phyloP scores from a whole-genome alignment of 768 basidiomycete genomes.

The Leccinellum albellum region DNA sequence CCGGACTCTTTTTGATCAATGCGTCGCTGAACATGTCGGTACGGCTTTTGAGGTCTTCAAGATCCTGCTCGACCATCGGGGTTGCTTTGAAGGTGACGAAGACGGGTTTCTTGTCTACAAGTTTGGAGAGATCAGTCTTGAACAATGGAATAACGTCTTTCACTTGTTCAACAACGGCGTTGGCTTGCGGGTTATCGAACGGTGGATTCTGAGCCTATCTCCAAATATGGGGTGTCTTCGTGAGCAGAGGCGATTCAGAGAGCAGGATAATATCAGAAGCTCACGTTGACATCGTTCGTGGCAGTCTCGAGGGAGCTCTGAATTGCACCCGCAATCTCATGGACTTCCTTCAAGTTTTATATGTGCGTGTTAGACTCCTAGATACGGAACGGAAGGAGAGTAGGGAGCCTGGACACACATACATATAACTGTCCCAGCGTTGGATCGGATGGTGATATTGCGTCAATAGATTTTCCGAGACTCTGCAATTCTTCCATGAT shows the following conservation, averaged over 20 bases:
- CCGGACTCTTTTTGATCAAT: background rate
- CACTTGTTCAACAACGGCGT: rapidly evolving
- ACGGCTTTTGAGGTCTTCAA: background rate
- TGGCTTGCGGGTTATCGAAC: background rate
- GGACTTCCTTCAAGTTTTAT: background rate
- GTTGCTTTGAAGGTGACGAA: rapidly evolving
- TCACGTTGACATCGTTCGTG: background rate
- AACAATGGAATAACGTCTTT: rapidly evolving
- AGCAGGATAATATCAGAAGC: background rate
- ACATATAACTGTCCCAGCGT: rapidly evolving
- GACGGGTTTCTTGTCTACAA: background rate
- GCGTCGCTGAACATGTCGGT: background rate
- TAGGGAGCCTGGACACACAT: background rate
- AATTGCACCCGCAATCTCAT: rapidly evolving
- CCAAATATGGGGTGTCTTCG: background rate
- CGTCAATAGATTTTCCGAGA: background rate
- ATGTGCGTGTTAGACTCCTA: background rate
- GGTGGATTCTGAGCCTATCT: background rate
- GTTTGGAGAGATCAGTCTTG: background rate
- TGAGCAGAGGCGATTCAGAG: background rate
- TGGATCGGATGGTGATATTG: background rate
- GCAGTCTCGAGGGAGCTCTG: rapidly evolving
- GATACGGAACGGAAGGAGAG: background rate
- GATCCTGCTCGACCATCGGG: rapidly evolving
- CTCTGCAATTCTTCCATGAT: rapidly evolving